Evolutionary conservation across 2,329 filamentous ascomycete genomes (phyloP).

Genomic region (Ceratocystis ficicola): DNA sequence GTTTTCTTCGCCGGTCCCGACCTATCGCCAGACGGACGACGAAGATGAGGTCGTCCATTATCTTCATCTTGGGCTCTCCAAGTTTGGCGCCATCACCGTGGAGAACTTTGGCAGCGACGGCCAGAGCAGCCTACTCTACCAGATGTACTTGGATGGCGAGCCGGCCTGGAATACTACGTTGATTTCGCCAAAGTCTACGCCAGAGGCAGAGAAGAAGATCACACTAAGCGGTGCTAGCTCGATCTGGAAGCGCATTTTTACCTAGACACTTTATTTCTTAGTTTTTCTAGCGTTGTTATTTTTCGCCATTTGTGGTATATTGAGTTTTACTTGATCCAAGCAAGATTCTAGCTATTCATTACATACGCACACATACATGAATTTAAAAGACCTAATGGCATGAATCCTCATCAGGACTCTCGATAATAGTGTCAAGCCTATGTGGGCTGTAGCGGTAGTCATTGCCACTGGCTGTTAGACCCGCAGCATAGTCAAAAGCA

Average conservation of each 20-base stretch:
- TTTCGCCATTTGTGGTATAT: background rate
- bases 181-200: conserved; percentile 12
- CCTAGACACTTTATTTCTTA: background rate
- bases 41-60: conserved; percentile 81
- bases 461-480: background rate
- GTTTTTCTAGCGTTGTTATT: background rate
- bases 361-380: background rate
- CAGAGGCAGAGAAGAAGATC: conserved; percentile 14
- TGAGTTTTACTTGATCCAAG: background rate
- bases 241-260: conserved; percentile 21
- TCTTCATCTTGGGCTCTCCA: conserved; percentile 72
- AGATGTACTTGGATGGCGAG: conserved; percentile 67
- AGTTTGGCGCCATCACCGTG: conserved; percentile 76
- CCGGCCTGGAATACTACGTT: conserved; percentile 60
- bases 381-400: background rate
- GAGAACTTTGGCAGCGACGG: conserved; percentile 50
- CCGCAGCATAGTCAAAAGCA: background rate
- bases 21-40: conserved; percentile 68
- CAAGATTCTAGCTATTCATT: background rate
- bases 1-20: conserved; percentile 78
- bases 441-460: background rate
- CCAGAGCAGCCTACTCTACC: conserved; percentile 65
- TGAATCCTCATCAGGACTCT: background rate
- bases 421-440: background rate
- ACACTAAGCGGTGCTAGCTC: conserved; percentile 13